A percentile compares a stretch with the other conserved stretches of the same genome.
Conservation (phyloP, 495 filamentous ascomycete species). For the Corynascus novoguineensis region DNA sequence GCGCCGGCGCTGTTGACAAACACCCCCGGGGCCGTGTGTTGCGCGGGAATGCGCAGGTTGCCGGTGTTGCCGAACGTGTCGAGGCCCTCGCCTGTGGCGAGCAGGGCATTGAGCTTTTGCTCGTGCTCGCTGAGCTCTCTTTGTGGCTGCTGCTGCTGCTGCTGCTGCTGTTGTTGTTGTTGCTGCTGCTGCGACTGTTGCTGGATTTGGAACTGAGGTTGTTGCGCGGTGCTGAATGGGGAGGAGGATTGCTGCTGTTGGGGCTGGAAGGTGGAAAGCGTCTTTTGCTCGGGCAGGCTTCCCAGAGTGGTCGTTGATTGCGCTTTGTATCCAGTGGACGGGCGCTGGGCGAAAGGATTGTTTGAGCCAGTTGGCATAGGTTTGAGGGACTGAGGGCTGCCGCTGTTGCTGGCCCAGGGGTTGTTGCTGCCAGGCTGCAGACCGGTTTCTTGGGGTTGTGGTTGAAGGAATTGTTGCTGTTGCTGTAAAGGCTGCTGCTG, state of each 20-base stretch:
- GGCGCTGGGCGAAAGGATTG: conserved; percentile 77
- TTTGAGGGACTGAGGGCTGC: conserved; percentile 44
- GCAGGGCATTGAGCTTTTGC: conserved; percentile 82
- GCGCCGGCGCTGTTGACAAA: conserved; percentile 93
- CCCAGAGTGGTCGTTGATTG: conserved; percentile 59
- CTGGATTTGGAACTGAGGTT: conserved; percentile 18
- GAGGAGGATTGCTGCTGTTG: conserved; percentile 13
- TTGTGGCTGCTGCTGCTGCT: conserved; percentile 41
- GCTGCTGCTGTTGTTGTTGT: conserved; percentile 38
- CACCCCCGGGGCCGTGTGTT: conserved; percentile 93
- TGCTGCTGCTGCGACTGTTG: conserved; percentile 39
- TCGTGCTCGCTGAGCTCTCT: conserved; percentile 67
- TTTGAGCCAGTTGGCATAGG: conserved; percentile 83
- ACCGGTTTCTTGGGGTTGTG: conserved; percentile 53
- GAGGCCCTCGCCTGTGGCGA: conserved; percentile 80
- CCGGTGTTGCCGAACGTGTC: conserved; percentile 97
- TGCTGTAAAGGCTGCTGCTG: conserved; percentile 45
- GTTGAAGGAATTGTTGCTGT: conserved; percentile 49
- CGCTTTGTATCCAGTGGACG: conserved; percentile 38
- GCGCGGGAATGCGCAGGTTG: conserved; percentile 87
- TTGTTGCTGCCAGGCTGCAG: conserved; percentile 77
- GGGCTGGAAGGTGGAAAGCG: conserved; percentile 46
- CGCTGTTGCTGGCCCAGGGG: conserved; percentile 61
- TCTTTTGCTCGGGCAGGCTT: conserved; percentile 65
- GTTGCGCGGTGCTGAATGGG: conserved; percentile 23